Evolutionary conservation across 179 eudicot species (phyloP).

Genomic region (Silene coronaria): DNA sequence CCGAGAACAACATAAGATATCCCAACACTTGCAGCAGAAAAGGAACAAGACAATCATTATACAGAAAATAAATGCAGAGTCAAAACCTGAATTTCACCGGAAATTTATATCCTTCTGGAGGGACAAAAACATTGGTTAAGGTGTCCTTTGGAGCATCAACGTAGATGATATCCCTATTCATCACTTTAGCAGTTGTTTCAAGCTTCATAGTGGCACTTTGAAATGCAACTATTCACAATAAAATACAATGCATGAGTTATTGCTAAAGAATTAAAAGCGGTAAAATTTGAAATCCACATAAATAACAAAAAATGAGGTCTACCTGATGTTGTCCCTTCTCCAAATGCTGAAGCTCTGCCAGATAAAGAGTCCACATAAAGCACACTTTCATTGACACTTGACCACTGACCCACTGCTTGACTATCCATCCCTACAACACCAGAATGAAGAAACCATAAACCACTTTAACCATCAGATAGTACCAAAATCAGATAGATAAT

Average conservation of each 20-base stretch:
- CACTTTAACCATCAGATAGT: background rate
- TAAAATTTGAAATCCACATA: background rate
- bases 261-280: background rate
- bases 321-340: conserved; percentile 63
- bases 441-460: background rate
- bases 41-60: too few species aligned
- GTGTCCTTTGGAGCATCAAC: conserved; percentile 62
- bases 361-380: conserved; percentile 47
- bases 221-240: conserved; percentile 44
- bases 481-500: background rate
- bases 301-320: conserved; percentile 12
- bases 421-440: conserved; percentile 37
- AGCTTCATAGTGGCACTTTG: conserved; percentile 48
- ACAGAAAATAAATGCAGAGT: too few species aligned
- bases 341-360: conserved; percentile 70
- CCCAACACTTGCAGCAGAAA: too few species aligned
- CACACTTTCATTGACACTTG: conserved; percentile 57
- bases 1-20: too few species aligned
- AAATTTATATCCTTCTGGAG: conserved; percentile 60
- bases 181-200: conserved; percentile 62
- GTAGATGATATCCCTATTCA: conserved; percentile 37
- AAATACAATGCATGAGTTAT: background rate
- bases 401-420: conserved; percentile 56
- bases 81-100: conserved; percentile 58
- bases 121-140: conserved; percentile 55